Evolutionary conservation across 1,284 basidiomycete species (phyloP).

Genomic region (Moesziomyces antarcticus): DNA sequence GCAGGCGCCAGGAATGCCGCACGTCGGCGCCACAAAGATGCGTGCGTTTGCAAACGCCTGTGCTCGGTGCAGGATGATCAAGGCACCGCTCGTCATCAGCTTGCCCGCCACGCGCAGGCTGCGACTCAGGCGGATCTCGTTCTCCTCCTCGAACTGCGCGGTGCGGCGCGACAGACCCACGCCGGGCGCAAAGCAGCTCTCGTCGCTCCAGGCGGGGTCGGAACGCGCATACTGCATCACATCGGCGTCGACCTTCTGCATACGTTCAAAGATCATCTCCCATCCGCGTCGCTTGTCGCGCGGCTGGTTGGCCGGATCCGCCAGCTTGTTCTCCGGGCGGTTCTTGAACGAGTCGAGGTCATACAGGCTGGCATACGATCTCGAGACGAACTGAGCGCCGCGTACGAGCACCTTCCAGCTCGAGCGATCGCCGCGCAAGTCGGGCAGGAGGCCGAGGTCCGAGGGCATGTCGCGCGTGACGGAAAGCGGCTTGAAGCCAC

Average conservation of each 20-base stretch:
- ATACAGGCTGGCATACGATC: conserved; percentile 52
- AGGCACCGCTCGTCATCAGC: conserved; percentile 59
- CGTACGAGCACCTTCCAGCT: conserved; percentile 58
- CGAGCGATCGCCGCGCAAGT: conserved; percentile 41
- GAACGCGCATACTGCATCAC: conserved; percentile 53
- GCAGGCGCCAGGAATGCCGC: conserved; percentile 55
- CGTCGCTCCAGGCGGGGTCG: conserved; percentile 52
- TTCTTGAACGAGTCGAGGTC: conserved; percentile 52
- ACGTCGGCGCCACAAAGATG: conserved; percentile 58
- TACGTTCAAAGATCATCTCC: conserved; percentile 53
- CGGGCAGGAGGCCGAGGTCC: conserved; percentile 52
- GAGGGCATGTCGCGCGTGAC: conserved; percentile 45
- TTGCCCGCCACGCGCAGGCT: conserved; percentile 53
- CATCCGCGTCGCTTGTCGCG: conserved; percentile 37
- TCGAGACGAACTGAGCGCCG: conserved; percentile 56
- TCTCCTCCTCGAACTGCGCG: conserved; percentile 46
- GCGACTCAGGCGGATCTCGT: conserved; percentile 44
- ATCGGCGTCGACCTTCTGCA: conserved; percentile 56
- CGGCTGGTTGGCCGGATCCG: conserved; percentile 19
- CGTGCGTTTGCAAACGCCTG: conserved; percentile 59
- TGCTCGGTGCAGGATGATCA: conserved; percentile 58
- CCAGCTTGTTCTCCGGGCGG: conserved; percentile 34
- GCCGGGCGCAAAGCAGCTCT: conserved; percentile 39
- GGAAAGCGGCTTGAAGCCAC: conserved; percentile 54
- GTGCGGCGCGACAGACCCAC: conserved; percentile 36